Evolutionary conservation across 306 rosid species (phyloP).

Genomic region (Lupinus albus): DNA sequence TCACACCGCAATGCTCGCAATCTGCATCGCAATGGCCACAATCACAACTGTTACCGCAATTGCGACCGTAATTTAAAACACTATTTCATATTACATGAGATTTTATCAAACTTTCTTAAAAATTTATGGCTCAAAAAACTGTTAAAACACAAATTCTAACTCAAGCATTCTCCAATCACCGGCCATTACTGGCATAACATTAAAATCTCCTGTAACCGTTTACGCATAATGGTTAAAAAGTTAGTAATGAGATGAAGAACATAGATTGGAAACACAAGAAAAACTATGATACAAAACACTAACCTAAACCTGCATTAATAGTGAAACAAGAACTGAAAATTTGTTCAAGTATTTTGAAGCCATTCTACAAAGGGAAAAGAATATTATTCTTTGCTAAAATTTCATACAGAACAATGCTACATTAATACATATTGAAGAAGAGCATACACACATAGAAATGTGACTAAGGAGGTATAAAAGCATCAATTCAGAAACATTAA

Average conservation of each 20-base stretch:
- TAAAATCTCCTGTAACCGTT: background rate
- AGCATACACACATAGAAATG: slow-evolving; percentile 3
- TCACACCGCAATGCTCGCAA: too few species aligned
- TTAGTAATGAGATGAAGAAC: slow-evolving; percentile 1
- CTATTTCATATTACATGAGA: background rate
- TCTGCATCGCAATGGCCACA: too few species aligned
- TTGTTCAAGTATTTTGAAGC: slow-evolving; percentile 14
- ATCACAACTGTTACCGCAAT: too few species aligned
- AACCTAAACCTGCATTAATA: background rate
- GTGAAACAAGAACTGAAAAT: background rate
- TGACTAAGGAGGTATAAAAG: slow-evolving; percentile 12
- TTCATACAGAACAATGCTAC: slow-evolving; percentile 7
- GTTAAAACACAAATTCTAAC: slow-evolving; percentile 4
- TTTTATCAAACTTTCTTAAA: background rate
- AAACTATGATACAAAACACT: background rate
- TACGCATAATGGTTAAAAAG: background rate
- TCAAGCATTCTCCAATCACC: background rate
- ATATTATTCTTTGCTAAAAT: slow-evolving; percentile 6
- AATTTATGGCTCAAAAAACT: background rate
- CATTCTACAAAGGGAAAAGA: slow-evolving; percentile 12
- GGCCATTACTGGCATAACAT: background rate
- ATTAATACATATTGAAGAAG: background rate
- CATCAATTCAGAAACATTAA: background rate
- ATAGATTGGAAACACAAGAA: slow-evolving; percentile 10
- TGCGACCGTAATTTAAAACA: too few species aligned